Conservation (phyloP, 208 protist species). For the Wallacemonas rigidus region DNA sequence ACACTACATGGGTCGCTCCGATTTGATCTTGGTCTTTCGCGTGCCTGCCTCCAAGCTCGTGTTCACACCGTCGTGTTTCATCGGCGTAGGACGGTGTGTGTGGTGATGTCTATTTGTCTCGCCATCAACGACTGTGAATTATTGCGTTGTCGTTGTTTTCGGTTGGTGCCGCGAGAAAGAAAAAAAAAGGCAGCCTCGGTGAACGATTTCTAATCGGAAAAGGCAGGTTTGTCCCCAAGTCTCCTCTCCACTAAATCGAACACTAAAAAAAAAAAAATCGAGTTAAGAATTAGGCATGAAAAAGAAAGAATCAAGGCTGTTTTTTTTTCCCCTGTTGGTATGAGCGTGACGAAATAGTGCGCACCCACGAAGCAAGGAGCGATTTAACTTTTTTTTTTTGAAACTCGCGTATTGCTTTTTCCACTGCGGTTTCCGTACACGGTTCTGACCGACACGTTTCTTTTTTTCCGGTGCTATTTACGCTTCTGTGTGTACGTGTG, state of each 20-base stretch:
- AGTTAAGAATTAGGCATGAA: background rate
- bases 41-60: too few species aligned
- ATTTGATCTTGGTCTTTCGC: too few species aligned
- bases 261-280: constrained; percentile 19
- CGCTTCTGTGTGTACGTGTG: too few species aligned
- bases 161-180: background rate
- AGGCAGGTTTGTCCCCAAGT: constrained; percentile 27
- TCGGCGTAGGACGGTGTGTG: background rate
- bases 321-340: background rate
- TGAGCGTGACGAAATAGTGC: background rate
- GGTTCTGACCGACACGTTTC: too few species aligned
- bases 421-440: too few species aligned
- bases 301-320: constrained; percentile 11
- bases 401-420: background rate
- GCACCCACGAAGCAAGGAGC: background rate
- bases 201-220: constrained; percentile 4
- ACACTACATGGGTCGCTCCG: too few species aligned
- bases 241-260: constrained; percentile 14
- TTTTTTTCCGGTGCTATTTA: too few species aligned
- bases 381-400: background rate
- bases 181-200: background rate
- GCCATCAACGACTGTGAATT: background rate
- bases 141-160: background rate
- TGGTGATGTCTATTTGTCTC: background rate
- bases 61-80: too few species aligned